Evolutionary conservation across 352 stramenopile species (phyloP), one percentile per base, ranked within the genome.

Genomic region (Globisporangium canariense): DNA sequence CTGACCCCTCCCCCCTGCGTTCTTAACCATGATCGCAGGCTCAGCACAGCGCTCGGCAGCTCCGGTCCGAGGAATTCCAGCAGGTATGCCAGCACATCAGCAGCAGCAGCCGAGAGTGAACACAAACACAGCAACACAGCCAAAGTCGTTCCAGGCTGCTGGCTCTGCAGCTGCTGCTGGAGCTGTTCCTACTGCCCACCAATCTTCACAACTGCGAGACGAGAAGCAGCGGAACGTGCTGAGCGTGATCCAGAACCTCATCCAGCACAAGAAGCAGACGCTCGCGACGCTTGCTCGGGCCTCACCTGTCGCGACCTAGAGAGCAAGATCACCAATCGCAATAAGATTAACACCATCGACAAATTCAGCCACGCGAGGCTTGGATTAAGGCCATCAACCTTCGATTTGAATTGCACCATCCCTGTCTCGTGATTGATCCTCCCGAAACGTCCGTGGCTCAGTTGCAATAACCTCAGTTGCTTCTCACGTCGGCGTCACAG

Each of bases 261-360:
- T 91, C 51, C 75, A 90, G 51, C 83, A 90, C 74, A 91, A 91
- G 68, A 79, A 83, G 63, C 78, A 90, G 41, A 88, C 78, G 0
- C 64, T 91, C 36, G 76, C 76, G 56, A 83, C 77, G 0, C 73
- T 91, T 16, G 69, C 75, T 40, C 62, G 59, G 4, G 52, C 75
- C 7, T 67, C 72, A 9, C 54, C 63, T 4, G 70, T 67, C 34
- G 58, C 69, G 0, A 60, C 70, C 8, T 65, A 68, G 46, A 16
- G 32, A 28, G 36, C 9, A 14, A 63, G 11, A 47, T 32, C 30
- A 60, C 9, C 28, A 60, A 18, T 28, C 18, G 9, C 22, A 53
- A 54, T 62, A 62, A 16, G 54, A 53, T 20, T 10, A 49, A 49
- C 16, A 20, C 16, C 43, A 49, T 49, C 16, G 16, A 49, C 43